Conservation (phyloP, 768 basidiomycete species). For the Nidularia sp. region DNA sequence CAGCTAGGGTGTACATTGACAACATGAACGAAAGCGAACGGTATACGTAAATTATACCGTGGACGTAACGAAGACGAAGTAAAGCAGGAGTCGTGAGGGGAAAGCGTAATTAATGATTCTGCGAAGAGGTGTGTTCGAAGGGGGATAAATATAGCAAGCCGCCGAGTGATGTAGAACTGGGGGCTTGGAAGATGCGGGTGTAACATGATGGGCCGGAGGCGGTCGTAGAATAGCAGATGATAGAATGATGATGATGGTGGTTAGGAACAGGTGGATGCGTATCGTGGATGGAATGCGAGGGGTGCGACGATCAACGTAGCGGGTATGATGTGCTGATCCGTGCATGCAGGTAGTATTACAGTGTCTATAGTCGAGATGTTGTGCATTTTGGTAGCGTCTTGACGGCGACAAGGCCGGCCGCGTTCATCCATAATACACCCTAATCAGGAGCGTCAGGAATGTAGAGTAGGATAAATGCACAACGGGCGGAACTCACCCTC, state of each 20-base stretch:
- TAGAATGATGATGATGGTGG: neutral
- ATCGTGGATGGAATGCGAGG: too few relatives aligned
- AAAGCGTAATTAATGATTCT: too few relatives aligned
- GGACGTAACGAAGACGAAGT: too few relatives aligned
- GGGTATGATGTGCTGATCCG: neutral
- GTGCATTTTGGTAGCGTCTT: neutral
- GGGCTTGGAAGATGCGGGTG: neutral
- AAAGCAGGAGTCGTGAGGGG: too few relatives aligned
- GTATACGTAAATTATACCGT: too few relatives aligned
- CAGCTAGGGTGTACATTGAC: too few relatives aligned
- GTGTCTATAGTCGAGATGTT: neutral
- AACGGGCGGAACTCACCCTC: constrained; percentile 52
- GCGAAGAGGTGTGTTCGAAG: neutral
- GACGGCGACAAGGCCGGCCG: too few relatives aligned
- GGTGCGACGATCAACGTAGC: too few relatives aligned
- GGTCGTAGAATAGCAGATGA: neutral
- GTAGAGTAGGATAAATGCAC: neutral
- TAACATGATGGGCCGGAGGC: neutral
- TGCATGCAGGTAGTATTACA: neutral
- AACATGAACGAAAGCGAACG: too few relatives aligned
- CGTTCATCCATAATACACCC: constrained; percentile 39
- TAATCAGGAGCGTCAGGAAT: constrained; percentile 8
- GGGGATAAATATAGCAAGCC: neutral
- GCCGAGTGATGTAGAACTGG: neutral
- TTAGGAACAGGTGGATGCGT: too few relatives aligned